phyloP scores from a whole-genome alignment of 2,329 filamentous ascomycete genomes.

The Alternaria panax region DNA sequence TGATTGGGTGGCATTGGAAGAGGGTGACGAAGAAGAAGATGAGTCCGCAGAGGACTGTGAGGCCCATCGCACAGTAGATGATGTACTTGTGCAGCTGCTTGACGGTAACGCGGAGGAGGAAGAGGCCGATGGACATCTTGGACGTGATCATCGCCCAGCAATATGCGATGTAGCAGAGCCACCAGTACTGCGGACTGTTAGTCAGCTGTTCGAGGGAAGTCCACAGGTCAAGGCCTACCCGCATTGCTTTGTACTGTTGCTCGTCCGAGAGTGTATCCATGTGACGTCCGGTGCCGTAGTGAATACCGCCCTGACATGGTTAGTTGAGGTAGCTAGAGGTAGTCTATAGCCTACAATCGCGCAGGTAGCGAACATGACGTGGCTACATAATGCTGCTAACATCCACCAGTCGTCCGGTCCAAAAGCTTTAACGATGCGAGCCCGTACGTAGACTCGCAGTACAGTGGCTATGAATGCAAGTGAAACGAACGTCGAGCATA shows the following conservation, averaged over 20 bases:
- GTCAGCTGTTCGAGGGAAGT: background rate
- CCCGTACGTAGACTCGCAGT: constrained; percentile 53
- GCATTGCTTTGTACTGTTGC: constrained; percentile 36
- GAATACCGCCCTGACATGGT: constrained; percentile 25
- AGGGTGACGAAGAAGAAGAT: constrained; percentile 58
- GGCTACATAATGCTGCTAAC: constrained; percentile 35
- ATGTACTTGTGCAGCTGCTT: constrained; percentile 41
- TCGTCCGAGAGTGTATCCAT: constrained; percentile 34
- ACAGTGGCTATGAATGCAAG: constrained; percentile 50
- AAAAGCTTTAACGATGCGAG: constrained; percentile 50
- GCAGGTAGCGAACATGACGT: constrained; percentile 43
- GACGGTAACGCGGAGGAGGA: constrained; percentile 46
- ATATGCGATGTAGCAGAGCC: constrained; percentile 46
- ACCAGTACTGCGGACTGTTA: constrained; percentile 41
- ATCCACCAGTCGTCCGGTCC: constrained; percentile 47
- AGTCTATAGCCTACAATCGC: constrained; percentile 24
- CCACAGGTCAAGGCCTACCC: constrained; percentile 24
- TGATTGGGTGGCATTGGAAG: constrained; percentile 60
- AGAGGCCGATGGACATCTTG: constrained; percentile 46
- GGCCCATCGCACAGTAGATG: constrained; percentile 48
- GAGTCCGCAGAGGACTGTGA: constrained; percentile 48
- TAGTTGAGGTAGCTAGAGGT: background rate
- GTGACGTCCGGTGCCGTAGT: constrained; percentile 45
- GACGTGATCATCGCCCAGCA: constrained; percentile 42
- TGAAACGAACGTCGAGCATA: constrained; percentile 49